Base-by-base conservation (phyloP, 2,329 filamentous ascomycete genomes). In the Fusarium euwallaceae region DNA sequence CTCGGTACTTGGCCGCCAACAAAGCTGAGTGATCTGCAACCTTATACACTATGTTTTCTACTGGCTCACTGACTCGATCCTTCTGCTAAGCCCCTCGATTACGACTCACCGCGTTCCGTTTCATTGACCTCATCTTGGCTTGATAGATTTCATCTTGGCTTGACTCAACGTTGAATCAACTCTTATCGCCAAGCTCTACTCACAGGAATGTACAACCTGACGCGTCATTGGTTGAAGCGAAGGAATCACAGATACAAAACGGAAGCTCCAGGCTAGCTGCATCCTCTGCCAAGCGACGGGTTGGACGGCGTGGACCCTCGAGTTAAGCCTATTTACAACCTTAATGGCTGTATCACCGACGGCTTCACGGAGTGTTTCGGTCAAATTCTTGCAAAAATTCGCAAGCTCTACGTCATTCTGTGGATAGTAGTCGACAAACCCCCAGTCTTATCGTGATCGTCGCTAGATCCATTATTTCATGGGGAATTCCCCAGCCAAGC, bases 301-400 rank as follows among this genome's bases (percentile, higher is more conserved):
- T 55, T 55, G 48, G 32, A 39, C 55, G 34, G 16, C 32, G 32
- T 37, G 56, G 11, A 53, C 22, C 22, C 61, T 60, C 48, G 43
- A 62, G 62, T 66, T 73, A 75, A 77, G 66, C 51, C 61, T 77
- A 78, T 73, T 74, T 56, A 63, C 61, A 78, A 77, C 65, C 74
- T 78, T 78, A 75, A 76, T 73, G 64, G 67, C 48, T 62, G 65
- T 70, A 39, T 70, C 66, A 66, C 69, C n/a, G 70, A 73, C 62
- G 39, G 66, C 22, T 32, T n/a, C 60, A 34, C 48, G 43, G 34
- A 16, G 9, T 43, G 48, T 59, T 36, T 65, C 53, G 63, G 63
- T 60, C 20, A 22, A 60, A 45, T 51, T 64, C 22, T 17, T 64
- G 11, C 27, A 58, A 14, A 20, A 20, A 24, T 29, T 32, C 48